Evolutionary conservation across 495 filamentous ascomycete genomes (phyloP).

Genomic region (Chaetomium tenue): DNA sequence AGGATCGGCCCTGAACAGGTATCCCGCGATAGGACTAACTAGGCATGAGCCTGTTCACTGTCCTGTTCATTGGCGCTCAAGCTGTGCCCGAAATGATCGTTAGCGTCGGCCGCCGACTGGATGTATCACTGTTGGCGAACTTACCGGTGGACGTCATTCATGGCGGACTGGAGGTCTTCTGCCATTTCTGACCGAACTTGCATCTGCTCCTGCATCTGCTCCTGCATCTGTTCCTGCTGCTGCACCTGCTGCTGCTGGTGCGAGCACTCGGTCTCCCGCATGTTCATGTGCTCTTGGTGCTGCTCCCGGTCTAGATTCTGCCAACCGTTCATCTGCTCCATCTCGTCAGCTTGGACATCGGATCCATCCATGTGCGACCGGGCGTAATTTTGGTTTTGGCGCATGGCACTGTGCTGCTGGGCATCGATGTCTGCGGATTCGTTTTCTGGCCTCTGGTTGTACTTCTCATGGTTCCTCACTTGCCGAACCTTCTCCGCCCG

Average conservation of each 20-base stretch:
- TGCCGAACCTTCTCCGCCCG: neutral
- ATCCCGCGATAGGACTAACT: neutral
- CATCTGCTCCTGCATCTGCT: constrained; percentile 7
- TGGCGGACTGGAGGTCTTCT: neutral
- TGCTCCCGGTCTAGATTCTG: neutral
- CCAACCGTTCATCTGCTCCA: neutral
- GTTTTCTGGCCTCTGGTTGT: neutral
- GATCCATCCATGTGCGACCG: neutral
- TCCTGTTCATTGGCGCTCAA: neutral
- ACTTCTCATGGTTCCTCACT: neutral
- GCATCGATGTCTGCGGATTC: neutral
- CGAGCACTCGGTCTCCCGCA: neutral
- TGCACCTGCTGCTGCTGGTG: neutral
- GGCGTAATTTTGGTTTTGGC: neutral
- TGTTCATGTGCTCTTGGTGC: neutral
- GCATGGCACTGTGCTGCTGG: neutral
- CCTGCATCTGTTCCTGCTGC: neutral
- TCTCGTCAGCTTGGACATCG: neutral
- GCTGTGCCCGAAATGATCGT: neutral
- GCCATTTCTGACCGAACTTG: neutral
- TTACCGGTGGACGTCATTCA: neutral
- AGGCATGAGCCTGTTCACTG: neutral
- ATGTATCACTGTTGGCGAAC: neutral
- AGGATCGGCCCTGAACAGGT: too few species aligned
- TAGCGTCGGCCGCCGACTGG: neutral